A percentile compares a stretch with the other conserved stretches of the same genome.
These are phyloP conservation scores for Ophiostoma ulmi DNA, from an alignment of 2,329 filamentous ascomycete genomes.

Conservation along the genomic window DNA sequence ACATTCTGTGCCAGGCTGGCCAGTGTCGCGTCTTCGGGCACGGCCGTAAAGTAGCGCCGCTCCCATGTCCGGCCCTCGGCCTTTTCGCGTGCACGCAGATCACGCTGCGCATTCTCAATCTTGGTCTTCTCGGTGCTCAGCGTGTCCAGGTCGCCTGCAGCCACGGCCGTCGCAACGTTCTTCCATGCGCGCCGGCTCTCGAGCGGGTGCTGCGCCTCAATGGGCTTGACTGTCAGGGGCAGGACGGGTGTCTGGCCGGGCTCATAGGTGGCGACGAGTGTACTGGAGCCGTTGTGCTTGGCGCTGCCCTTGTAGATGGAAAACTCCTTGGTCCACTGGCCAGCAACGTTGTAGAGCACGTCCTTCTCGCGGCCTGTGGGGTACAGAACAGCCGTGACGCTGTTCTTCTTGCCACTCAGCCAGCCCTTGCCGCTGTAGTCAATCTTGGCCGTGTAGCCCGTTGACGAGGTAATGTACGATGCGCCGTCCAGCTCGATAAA, in stretches of 20 bases:
- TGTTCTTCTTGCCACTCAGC: conserved; percentile 94
- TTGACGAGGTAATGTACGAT: conserved; percentile 80
- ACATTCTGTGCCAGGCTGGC: conserved; percentile 42
- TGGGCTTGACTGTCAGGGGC: conserved; percentile 62
- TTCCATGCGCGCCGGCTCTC: conserved; percentile 86
- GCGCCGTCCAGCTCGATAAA: conserved; percentile 86
- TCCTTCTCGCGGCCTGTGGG: conserved; percentile 66
- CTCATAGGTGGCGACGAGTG: conserved; percentile 55
- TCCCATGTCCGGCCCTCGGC: conserved; percentile 74
- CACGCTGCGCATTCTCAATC: conserved; percentile 84
- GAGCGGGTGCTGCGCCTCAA: conserved; percentile 77
- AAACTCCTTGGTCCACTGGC: conserved; percentile 85
- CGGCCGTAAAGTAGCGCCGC: conserved; percentile 69
- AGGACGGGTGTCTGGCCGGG: conserved; percentile 55
- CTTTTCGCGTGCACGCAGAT: conserved; percentile 65
- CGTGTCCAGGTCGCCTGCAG: conserved; percentile 75
- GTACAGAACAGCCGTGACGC: conserved; percentile 70
- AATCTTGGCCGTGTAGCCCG: conserved; percentile 81
- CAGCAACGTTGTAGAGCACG: conserved; percentile 72
- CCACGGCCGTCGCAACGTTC: conserved; percentile 76
- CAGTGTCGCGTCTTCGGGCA: conserved; percentile 47
- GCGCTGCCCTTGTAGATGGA: conserved; percentile 64
- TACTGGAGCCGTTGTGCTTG: conserved; percentile 39
- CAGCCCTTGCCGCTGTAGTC: conserved; percentile 93
- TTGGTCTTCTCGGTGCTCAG: conserved; percentile 75